Evolutionary conservation across 345 rosid genomes (phyloP).

Genomic region (Rhodamnia rubescens): DNA sequence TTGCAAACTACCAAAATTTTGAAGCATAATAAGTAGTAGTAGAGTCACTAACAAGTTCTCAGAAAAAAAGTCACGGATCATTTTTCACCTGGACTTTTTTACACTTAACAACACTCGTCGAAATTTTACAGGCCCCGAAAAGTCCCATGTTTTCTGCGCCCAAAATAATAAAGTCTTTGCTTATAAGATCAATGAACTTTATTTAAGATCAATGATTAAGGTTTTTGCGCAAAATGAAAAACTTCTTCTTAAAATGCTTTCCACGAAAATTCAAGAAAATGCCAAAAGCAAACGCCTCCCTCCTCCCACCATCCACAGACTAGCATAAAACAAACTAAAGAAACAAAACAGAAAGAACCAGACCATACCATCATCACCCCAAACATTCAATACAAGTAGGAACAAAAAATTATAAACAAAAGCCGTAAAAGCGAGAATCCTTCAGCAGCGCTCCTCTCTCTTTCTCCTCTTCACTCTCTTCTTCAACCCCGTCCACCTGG

Average conservation of each 20-base stretch:
- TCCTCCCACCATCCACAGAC: background rate
- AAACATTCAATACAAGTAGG: background rate
- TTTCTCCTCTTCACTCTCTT: background rate
- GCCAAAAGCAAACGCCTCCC: background rate
- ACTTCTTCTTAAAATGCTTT: background rate
- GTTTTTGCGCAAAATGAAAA: background rate
- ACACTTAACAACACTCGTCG: too few relatives aligned
- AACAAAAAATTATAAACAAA: background rate
- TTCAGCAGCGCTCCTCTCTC: background rate
- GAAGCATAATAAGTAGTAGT: background rate
- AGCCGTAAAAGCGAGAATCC: background rate
- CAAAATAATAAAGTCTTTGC: background rate
- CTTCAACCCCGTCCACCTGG: conserved; percentile 7
- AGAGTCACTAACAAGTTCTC: background rate
- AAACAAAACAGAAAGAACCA: background rate
- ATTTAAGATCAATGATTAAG: background rate
- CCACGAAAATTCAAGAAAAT: background rate
- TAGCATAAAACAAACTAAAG: background rate
- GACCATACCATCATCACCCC: background rate
- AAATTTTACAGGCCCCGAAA: too few relatives aligned
- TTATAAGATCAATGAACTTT: background rate
- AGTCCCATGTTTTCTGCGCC: background rate
- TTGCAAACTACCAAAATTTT: background rate
- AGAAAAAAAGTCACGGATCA: background rate
- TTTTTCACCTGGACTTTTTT: too few relatives aligned